Conservation (phyloP, 2,329 filamentous ascomycete species). For the Akanthomyces dipterigenus region DNA sequence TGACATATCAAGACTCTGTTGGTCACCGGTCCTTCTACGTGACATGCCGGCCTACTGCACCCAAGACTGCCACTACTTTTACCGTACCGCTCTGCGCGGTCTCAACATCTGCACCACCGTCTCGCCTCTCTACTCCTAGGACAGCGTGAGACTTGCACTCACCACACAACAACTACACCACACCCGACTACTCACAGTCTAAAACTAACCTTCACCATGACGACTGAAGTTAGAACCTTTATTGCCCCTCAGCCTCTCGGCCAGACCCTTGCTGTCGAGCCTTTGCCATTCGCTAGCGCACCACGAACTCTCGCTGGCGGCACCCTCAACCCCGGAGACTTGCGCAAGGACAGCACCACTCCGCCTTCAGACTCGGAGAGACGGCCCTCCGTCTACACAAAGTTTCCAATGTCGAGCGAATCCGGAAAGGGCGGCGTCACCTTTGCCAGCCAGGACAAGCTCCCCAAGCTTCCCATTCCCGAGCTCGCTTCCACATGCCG, state of each 20-base stretch:
- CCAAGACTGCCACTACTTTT: slow-evolving; percentile 90
- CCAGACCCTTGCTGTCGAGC: slow-evolving; percentile 55
- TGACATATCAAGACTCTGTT: slow-evolving; percentile 5
- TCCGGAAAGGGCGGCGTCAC: slow-evolving; percentile 67
- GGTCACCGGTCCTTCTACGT: slow-evolving; percentile 1
- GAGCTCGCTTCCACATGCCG: slow-evolving; percentile 72
- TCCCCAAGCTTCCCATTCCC: slow-evolving; percentile 89
- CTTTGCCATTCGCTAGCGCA: slow-evolving; percentile 16
- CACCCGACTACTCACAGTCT: slow-evolving; percentile 14
- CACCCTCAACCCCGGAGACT: slow-evolving; percentile 10
- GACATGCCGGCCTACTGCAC: slow-evolving; percentile 73
- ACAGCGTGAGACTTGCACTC: neutral
- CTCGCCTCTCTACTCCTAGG: slow-evolving; percentile 65
- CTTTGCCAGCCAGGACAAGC: slow-evolving; percentile 78
- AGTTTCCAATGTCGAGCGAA: slow-evolving; percentile 47
- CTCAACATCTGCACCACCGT: slow-evolving; percentile 75
- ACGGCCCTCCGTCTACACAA: slow-evolving; percentile 24
- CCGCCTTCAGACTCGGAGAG: slow-evolving; percentile 6
- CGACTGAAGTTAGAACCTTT: slow-evolving; percentile 31
- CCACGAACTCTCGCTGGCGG: slow-evolving; percentile 14
- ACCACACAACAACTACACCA: too few relatives aligned
- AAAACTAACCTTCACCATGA: slow-evolving; percentile 25
- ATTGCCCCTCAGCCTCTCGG: slow-evolving; percentile 66
- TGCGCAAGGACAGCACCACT: neutral
- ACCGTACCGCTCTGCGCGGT: slow-evolving; percentile 80